Evolutionary conservation across 108 stramenopile genomes (phyloP).

Genomic region (Thalassiosira profunda): DNA sequence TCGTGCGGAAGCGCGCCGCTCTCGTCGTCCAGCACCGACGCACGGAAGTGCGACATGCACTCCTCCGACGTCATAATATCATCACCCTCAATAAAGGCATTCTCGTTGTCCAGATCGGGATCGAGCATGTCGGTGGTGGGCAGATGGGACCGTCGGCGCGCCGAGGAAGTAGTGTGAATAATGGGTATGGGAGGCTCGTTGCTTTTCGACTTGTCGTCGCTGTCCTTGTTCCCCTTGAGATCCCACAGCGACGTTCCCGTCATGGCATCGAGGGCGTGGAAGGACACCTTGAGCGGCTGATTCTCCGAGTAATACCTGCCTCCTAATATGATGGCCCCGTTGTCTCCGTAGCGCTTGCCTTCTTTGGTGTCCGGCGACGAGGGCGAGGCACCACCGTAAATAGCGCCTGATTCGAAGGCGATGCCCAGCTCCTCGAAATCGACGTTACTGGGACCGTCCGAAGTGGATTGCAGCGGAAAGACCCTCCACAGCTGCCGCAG

Average conservation of each 20-base stretch:
- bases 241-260: slow-evolving; percentile 72
- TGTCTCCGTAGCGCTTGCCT: slow-evolving; percentile 19
- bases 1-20: slow-evolving; percentile 52
- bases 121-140: slow-evolving; percentile 40
- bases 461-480: slow-evolving; percentile 25
- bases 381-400: slow-evolving; percentile 14
- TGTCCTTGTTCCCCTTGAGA: slow-evolving; percentile 20
- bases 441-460: slow-evolving; percentile 3
- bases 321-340: slow-evolving; percentile 47
- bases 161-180: slow-evolving; percentile 57
- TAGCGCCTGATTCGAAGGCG: slow-evolving; percentile 38
- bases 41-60: slow-evolving; percentile 48
- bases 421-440: slow-evolving; percentile 45
- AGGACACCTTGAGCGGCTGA: slow-evolving; percentile 32
- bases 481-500: slow-evolving; percentile 48
- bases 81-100: slow-evolving; percentile 47
- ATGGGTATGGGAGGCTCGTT: slow-evolving; percentile 18
- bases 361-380: neutral
- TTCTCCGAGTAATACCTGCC: slow-evolving; percentile 25
- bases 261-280: slow-evolving; percentile 74
- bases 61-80: slow-evolving; percentile 52
- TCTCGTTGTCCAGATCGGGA: slow-evolving; percentile 42
- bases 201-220: slow-evolving; percentile 8
- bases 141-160: slow-evolving; percentile 71
- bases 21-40: slow-evolving; percentile 37